Base-by-base conservation (phyloP, 306 rosid species). In the Lotus japonicus region DNA sequence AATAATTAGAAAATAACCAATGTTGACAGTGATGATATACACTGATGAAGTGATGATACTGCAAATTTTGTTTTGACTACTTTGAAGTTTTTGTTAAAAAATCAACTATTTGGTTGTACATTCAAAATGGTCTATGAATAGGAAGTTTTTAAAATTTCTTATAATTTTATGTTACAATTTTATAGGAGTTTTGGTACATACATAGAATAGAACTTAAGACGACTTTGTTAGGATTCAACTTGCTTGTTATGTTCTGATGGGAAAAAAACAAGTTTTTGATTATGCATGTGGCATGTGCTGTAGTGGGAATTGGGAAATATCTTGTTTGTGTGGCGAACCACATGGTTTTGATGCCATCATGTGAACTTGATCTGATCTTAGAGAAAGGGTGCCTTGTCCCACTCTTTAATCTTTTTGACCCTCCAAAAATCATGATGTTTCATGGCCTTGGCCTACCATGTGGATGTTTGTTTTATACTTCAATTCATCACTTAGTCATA, bases 361-460 rank as follows among this genome's bases (percentile, higher is more conserved):
- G 82, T 81, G 80, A 78, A 65, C 35, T 12, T n/a, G n/a, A n/a
- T n/a, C n/a, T n/a, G n/a, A n/a, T n/a, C n/a, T n/a, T n/a, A n/a
- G n/a, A n/a, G n/a, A n/a, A n/a, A n/a, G n/a, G n/a, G n/a, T n/a
- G n/a, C n/a, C n/a, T n/a, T n/a, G n/a, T n/a, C n/a, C n/a, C n/a
- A n/a, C n/a, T n/a, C n/a, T n/a, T n/a, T n/a, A n/a, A n/a, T n/a
- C n/a, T n/a, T n/a, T n/a, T n/a, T n/a, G n/a, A n/a, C n/a, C n/a
- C n/a, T n/a, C n/a, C n/a, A n/a, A n/a, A n/a, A n/a, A n/a, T n/a
- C n/a, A n/a, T n/a, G n/a, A n/a, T n/a, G n/a, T n/a, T n/a, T n/a
- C n/a, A n/a, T n/a, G n/a, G n/a, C 14, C 76, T 49, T 70, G 18
- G 50, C 68, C 82, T 65, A 66, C 85, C 88, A 81, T 72, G 77